Base-by-base conservation (phyloP, 352 stramenopile genomes). In the Plasmopara muralis region DNA sequence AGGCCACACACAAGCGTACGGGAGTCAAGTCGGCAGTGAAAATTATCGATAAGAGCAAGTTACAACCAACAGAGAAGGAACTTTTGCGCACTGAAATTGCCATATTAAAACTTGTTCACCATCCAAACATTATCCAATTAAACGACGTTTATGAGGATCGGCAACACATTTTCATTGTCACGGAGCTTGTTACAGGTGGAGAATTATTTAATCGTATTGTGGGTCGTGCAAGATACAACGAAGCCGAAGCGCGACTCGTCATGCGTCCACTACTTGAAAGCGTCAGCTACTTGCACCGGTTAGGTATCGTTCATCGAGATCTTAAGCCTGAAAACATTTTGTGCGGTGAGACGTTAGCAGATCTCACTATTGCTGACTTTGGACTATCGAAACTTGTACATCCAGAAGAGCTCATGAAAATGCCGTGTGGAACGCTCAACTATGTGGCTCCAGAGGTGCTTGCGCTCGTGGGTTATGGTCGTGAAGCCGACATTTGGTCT, bases 141-240 rank as follows among this genome's bases (percentile, higher is more conserved):
- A 62, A 85, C 41, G 91, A 96, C 33, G 83, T 97, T n/a, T 98
- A 95, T 63, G 92, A 98, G 53, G 83, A 88, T 51, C 80, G 85
- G 28, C 81, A 93, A 63, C 73, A 92, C 59, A 96, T 99, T 57
- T 99, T 98, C 74, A 93, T 99, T 42, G 95, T 99, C 28, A 98
- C 98, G 66, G 97, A 99, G 66, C 77, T 98, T 0, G 76, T 98
- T 2, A 71, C 74, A 7, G 96, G 95, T n/a, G 95, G 96, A 13
- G 95, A 99, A 60, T 65, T 99, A 6, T 99, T 98, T 70, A 96
- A 98, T 69, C 80, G 88, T 4, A 98, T 99, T 57, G 90, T 98
- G 0, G 81, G 86, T 1, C 69, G 83, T 4, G 75, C 77, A 25
- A 59, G 82, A 41, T 95, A 96, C 54, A 95, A 83, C 2, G 90